Base-by-base conservation (phyloP, 2,329 filamentous ascomycete species). In the Lomentospora prolificans region DNA sequence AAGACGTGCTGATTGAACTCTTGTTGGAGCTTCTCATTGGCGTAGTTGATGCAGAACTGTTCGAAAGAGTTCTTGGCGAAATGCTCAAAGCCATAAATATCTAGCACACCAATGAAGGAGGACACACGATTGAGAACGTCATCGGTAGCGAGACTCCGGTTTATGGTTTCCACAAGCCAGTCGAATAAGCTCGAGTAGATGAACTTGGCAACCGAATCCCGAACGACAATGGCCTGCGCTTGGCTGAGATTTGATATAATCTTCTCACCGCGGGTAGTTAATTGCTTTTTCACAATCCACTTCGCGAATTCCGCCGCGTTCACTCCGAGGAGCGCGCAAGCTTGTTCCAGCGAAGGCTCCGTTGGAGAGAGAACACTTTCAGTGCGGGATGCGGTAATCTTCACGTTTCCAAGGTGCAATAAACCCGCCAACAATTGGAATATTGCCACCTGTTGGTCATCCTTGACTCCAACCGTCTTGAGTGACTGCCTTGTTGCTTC, bases 1-100 rank as follows among this genome's bases (percentile, higher is more conserved):
- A 99, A 99, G 33, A 99, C 94, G 66, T 99, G 94, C 69, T 95
- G 90, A 72, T 99, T 99, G 78, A 99, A 99, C 69, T 97, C 92
- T 70, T 99, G 94, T 69, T 99, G 94, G 55, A 99, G 77, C 73
- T 99, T 99, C 73, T 99, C 94, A 71, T 99, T 99, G 72, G 94
- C 94, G 66, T 99, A 99, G 73, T 99, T 99, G 81, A 99, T 99
- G 74, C 94, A 99, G 72, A 99, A 99, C 70, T 99, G 94, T 70
- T 99, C 94, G 65, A 99, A 99, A 0, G 94, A 99, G 75, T 99
- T 99, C 78, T 96, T 97, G 60, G 94, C 92, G 66, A 99, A 99
- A 72, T 97, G 94, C 71, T 99, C 94, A 67, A 99, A 99, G 60
- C 92, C 92, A 71, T 97, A 97, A 63, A 99, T 99, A 89, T 99